Percentiles rank a stretch among this genome's conserved stretches.
These are phyloP conservation scores for Phialocephala subalpina DNA, from an alignment of 2,329 filamentous ascomycete genomes.

Conservation along the genomic window DNA sequence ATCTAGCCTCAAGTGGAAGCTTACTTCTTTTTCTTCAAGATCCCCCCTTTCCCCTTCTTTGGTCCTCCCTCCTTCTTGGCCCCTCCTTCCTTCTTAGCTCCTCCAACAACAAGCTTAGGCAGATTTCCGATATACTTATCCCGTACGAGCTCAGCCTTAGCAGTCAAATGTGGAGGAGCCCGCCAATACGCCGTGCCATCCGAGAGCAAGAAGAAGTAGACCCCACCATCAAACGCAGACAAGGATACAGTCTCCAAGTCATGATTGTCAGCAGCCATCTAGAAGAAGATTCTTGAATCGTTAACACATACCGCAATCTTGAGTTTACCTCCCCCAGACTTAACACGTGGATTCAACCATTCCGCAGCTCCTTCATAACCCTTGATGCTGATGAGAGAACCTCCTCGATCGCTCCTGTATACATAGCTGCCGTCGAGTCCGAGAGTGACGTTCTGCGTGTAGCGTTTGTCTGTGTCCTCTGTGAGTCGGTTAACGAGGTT, in stretches of 20 bases:
- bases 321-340: not conserved
- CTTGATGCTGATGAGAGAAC: not conserved
- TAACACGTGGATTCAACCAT: not conserved
- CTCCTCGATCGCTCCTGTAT: slow-evolving; percentile 1
- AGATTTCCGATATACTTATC: not conserved
- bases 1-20: too few species aligned
- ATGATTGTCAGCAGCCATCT: not conserved
- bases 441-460: not conserved
- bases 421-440: not conserved
- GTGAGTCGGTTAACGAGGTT: not conserved
- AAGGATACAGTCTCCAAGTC: not conserved
- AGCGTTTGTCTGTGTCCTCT: not conserved
- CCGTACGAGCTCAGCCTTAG: not conserved
- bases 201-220: not conserved
- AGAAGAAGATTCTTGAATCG: not conserved
- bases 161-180: not conserved
- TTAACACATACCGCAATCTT: slow-evolving; percentile 1
- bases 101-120: not conserved
- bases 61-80: not conserved
- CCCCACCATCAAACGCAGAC: not conserved
- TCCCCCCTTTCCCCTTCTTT: not conserved
- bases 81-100: not conserved
- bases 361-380: not conserved
- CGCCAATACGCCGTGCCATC: not conserved
- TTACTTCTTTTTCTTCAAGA: not conserved